A percentile compares a stretch with the other conserved stretches of the same genome.
Evolutionary conservation across 108 stramenopile genomes (phyloP).

Genomic region (Phaeodactylum tricornutum): DNA sequence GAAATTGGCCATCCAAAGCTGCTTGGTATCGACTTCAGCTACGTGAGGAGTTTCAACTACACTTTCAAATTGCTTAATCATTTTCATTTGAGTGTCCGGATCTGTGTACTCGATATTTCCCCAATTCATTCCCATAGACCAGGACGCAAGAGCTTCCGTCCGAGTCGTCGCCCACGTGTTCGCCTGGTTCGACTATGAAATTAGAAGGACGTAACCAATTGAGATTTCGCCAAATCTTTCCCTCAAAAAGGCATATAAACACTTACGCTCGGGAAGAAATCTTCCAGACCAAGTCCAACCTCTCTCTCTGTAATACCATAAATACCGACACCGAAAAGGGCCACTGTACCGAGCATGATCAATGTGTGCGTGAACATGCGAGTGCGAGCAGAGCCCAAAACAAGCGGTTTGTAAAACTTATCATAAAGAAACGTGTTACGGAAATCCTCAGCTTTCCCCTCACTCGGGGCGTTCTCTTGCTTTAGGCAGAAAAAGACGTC

Average conservation of each 20-base stretch:
- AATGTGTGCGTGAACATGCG: constrained; percentile 6
- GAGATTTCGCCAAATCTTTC: no score
- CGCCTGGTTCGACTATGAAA: no score
- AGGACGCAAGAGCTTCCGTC: constrained; percentile 23
- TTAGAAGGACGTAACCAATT: no score
- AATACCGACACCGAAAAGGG: constrained; percentile 18
- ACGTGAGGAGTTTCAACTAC: constrained; percentile 23
- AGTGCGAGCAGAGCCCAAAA: constrained; percentile 6
- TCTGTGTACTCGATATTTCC: constrained; percentile 26
- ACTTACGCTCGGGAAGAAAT: constrained; percentile 40
- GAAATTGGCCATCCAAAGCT: constrained; percentile 35
- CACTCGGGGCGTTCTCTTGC: constrained; percentile 1
- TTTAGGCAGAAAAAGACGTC: constrained; percentile 26
- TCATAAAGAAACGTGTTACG: constrained; percentile 18
- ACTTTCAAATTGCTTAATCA: constrained; percentile 42
- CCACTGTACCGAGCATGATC: constrained; percentile 12
- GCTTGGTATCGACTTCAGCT: constrained; percentile 22
- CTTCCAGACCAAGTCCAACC: constrained; percentile 35
- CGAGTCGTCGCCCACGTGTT: constrained; percentile 22
- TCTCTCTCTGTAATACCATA: constrained; percentile 20
- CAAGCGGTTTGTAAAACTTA: constrained; percentile 21
- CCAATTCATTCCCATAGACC: constrained; percentile 32
- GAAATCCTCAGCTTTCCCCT: background rate
- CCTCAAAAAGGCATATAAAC: no score
- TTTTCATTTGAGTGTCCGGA: constrained; percentile 21